phyloP scores from a whole-genome alignment of 2,329 filamentous ascomycete species.

The Coniella vitis region DNA sequence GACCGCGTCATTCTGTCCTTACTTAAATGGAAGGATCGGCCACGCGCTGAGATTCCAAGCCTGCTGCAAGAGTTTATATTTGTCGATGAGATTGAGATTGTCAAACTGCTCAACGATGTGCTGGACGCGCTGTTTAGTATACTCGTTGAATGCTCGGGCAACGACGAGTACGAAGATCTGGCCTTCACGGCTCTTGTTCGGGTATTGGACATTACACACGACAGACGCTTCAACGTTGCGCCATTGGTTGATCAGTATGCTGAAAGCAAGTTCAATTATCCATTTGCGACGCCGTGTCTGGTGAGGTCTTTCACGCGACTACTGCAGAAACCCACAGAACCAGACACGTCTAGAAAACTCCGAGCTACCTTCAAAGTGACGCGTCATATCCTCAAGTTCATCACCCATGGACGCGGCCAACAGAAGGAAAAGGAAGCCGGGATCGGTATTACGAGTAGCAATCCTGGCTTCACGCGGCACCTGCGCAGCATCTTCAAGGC shows the following conservation, averaged over 20 bases:
- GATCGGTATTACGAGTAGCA: constrained; percentile 73
- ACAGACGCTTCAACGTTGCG: constrained; percentile 84
- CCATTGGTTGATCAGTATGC: constrained; percentile 90
- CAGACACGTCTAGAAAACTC: constrained; percentile 75
- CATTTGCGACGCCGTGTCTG: constrained; percentile 82
- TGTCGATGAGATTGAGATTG: constrained; percentile 94
- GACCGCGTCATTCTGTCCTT: constrained; percentile 80
- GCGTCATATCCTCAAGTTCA: constrained; percentile 87
- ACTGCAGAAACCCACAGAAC: constrained; percentile 73
- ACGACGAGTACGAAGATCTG: constrained; percentile 86
- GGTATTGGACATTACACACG: constrained; percentile 87
- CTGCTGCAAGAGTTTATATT: constrained; percentile 81
- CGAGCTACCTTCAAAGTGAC: constrained; percentile 93
- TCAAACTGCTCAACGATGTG: constrained; percentile 85
- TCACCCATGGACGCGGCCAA: constrained; percentile 79
- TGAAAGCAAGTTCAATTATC: constrained; percentile 83
- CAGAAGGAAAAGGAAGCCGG: constrained; percentile 84
- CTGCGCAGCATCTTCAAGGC: constrained; percentile 83
- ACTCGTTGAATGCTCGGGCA: constrained; percentile 82
- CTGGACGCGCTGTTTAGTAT: constrained; percentile 89
- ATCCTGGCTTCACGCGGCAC: constrained; percentile 70
- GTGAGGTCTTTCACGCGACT: constrained; percentile 81
- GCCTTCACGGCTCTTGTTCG: constrained; percentile 87
- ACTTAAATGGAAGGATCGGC: constrained; percentile 75
- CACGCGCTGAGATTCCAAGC: constrained; percentile 63